Evolutionary conservation across 441 rosid genomes (phyloP).

Genomic region (Adansonia rubrostipa): DNA sequence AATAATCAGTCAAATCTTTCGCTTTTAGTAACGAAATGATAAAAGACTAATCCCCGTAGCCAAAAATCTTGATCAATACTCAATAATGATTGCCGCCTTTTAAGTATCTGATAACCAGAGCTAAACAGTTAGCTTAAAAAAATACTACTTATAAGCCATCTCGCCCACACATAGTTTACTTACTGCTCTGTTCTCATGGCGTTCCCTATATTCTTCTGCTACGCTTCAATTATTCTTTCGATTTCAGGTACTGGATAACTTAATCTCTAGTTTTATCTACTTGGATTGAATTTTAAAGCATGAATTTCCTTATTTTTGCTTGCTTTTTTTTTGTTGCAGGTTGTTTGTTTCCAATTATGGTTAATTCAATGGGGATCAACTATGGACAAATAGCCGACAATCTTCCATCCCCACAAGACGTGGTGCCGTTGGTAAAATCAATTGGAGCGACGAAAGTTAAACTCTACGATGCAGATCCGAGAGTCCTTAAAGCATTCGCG

Average conservation of each 20-base stretch:
- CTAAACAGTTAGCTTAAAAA: no score
- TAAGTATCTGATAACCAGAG: not conserved
- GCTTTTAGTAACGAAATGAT: not conserved
- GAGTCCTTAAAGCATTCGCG: conserved; percentile 76
- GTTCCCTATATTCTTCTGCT: not conserved
- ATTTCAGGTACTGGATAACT: not conserved
- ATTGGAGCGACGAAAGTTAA: conserved; percentile 82
- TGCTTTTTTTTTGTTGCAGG: not conserved
- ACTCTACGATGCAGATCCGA: conserved; percentile 87
- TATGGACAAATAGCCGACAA: conserved; percentile 92
- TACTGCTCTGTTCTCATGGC: not conserved
- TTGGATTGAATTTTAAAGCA: no score
- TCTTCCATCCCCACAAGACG: conserved; percentile 74
- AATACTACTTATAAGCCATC: not conserved
- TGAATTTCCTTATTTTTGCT: not conserved
- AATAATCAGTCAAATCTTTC: not conserved
- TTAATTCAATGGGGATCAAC: conserved; percentile 71
- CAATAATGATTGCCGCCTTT: not conserved
- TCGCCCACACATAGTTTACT: no score
- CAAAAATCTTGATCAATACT: not conserved
- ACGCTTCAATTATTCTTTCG: not conserved
- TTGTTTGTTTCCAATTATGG: conserved; percentile 13
- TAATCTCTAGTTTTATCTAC: not conserved
- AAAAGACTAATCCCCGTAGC: not conserved
- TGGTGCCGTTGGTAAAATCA: conserved; percentile 53